Percentiles rank a stretch among this genome's conserved stretches.
Conservation (phyloP, 805 yeast species). For the Suhomyces prunicola region DNA sequence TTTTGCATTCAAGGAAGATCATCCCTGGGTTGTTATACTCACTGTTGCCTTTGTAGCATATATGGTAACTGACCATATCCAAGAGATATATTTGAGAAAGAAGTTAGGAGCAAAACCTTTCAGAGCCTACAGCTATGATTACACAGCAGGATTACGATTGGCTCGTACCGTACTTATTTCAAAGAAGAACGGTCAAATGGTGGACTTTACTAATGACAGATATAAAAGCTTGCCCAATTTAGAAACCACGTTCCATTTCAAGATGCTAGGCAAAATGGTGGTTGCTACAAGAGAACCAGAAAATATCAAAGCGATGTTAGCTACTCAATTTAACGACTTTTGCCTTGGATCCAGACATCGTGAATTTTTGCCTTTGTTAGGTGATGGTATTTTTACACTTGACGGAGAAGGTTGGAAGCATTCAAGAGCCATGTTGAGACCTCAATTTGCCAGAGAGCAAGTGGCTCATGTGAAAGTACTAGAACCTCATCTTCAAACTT, state of each 20-base stretch:
- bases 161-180: slow-evolving; percentile 10
- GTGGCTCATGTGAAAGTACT: slow-evolving; percentile 37
- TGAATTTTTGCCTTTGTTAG: slow-evolving; percentile 36
- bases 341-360: slow-evolving; percentile 37
- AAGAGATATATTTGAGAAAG: not conserved
- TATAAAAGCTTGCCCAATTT: slow-evolving; percentile 11
- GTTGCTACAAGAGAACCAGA: slow-evolving; percentile 37
- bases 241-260: slow-evolving; percentile 11
- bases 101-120: slow-evolving; percentile 11
- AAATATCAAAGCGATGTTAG: slow-evolving; percentile 40
- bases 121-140: not conserved
- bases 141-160: slow-evolving; percentile 16
- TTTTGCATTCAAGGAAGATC: not conserved
- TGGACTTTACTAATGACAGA: slow-evolving; percentile 16
- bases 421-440: slow-evolving; percentile 42
- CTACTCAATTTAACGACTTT: slow-evolving; percentile 42
- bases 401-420: slow-evolving; percentile 44
- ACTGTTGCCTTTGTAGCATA: not conserved
- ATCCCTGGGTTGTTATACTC: not conserved
- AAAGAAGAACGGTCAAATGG: slow-evolving; percentile 17
- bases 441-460: slow-evolving; percentile 44
- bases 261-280: slow-evolving; percentile 15
- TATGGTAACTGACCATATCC: not conserved
- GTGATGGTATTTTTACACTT: slow-evolving; percentile 44
- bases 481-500: slow-evolving; percentile 39